Conservation (phyloP, 1,139 yeast species). For the Saccharomyces hybrid region DNA sequence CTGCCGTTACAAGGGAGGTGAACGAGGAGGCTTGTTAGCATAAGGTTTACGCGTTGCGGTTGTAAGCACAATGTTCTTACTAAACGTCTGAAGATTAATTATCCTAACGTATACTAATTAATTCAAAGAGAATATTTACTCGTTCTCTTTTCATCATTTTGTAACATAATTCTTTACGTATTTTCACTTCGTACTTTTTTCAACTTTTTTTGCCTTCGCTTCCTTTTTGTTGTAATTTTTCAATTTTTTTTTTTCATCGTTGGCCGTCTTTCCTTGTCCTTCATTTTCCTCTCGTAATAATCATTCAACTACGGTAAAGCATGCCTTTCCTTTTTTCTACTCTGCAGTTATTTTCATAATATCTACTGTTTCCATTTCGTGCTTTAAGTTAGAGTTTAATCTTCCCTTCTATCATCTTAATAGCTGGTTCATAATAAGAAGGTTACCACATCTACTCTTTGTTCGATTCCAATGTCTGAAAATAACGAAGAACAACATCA, state of each 20-base stretch:
- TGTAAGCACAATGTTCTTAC: neutral
- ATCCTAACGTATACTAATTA: neutral
- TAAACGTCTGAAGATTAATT: neutral
- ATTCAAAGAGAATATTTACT: neutral
- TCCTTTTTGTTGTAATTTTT: neutral
- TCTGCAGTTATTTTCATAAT: neutral
- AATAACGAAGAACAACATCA: slow-evolving; percentile 1
- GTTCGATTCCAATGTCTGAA: slow-evolving; percentile 1
- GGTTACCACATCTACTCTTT: neutral
- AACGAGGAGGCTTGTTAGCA: neutral
- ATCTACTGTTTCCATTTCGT: neutral
- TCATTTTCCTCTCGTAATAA: neutral
- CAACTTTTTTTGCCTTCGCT: slow-evolving; percentile 1
- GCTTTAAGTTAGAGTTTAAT: neutral
- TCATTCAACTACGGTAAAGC: neutral
- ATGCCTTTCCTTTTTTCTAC: neutral
- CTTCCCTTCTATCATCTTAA: neutral
- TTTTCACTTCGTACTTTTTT: neutral
- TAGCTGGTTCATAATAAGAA: neutral
- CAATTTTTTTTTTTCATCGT: slow-evolving; percentile 1
- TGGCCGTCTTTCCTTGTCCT: slow-evolving; percentile 1
- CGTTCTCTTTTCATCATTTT: neutral
- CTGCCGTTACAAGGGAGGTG: neutral
- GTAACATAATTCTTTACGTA: neutral
- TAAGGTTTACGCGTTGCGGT: neutral